Evolutionary conservation across 148 eudicot species (phyloP).

Genomic region (Beta vulgaris): DNA sequence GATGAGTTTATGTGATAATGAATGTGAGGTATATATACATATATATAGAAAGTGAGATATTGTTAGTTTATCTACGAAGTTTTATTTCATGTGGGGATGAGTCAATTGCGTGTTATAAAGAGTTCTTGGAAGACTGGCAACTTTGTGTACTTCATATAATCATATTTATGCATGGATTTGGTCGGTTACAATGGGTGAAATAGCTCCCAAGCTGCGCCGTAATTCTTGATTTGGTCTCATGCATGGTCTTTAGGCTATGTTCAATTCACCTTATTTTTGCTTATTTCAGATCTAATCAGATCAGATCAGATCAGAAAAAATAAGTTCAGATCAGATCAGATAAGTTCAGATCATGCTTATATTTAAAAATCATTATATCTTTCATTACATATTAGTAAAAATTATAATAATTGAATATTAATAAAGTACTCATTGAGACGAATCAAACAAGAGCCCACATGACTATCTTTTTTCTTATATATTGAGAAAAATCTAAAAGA

Average conservation of each 20-base stretch:
- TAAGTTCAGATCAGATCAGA: too few relatives aligned
- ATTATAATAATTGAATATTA: too few relatives aligned
- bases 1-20: neutral
- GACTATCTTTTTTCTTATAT: too few relatives aligned
- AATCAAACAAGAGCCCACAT: too few relatives aligned
- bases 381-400: too few relatives aligned
- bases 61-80: neutral
- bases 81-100: constrained; percentile 8
- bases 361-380: too few relatives aligned
- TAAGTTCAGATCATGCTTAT: too few relatives aligned
- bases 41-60: neutral
- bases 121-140: neutral
- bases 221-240: neutral
- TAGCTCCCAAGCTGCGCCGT: constrained; percentile 11
- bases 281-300: too few relatives aligned
- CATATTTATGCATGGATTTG: neutral
- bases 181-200: constrained; percentile 21
- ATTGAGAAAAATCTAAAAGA: too few relatives aligned
- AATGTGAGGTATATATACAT: constrained; percentile 4
- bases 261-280: too few relatives aligned
- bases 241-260: neutral
- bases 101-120: constrained; percentile 18
- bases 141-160: neutral
- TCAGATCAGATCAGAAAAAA: too few relatives aligned
- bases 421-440: too few relatives aligned